phyloP scores from a whole-genome alignment of 345 rosid species.

The Turritis glabra region DNA sequence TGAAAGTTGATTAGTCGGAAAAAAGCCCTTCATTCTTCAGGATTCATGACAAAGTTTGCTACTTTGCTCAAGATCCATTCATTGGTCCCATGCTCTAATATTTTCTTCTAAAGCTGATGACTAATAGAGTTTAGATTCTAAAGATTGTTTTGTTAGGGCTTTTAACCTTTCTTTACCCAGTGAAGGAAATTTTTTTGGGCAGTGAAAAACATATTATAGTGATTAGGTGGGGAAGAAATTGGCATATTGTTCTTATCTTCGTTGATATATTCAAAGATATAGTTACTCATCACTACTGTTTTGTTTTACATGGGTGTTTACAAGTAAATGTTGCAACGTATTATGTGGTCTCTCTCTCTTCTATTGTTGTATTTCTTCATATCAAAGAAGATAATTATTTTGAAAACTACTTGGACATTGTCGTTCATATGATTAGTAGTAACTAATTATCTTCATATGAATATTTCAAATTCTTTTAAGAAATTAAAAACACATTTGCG shows the following conservation, averaged over 20 bases:
- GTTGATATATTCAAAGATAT: not conserved
- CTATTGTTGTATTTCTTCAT: too few relatives aligned
- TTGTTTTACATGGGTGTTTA: not conserved
- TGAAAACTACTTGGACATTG: too few relatives aligned
- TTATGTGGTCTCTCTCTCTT: too few relatives aligned
- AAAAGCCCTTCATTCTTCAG: not conserved
- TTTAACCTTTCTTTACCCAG: not conserved
- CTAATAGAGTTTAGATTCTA: not conserved
- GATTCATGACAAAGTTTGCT: conserved; percentile 1
- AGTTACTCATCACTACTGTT: not conserved
- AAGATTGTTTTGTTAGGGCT: not conserved
- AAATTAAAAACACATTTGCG: too few relatives aligned
- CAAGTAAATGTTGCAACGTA: too few relatives aligned
- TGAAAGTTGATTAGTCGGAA: conserved; percentile 15
- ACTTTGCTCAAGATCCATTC: conserved; percentile 29
- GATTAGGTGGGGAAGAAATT: not conserved
- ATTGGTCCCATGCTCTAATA: not conserved
- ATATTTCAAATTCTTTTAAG: too few relatives aligned
- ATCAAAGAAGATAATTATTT: too few relatives aligned
- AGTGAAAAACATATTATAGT: conserved; percentile 7
- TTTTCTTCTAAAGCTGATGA: not conserved
- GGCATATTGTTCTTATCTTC: not conserved
- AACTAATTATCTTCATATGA: too few relatives aligned
- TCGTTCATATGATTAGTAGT: too few relatives aligned
- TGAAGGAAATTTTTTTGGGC: not conserved